phyloP scores from a whole-genome alignment of 2,329 filamentous ascomycete species.

The Ophiocordyceps camponoti-leonardi region DNA sequence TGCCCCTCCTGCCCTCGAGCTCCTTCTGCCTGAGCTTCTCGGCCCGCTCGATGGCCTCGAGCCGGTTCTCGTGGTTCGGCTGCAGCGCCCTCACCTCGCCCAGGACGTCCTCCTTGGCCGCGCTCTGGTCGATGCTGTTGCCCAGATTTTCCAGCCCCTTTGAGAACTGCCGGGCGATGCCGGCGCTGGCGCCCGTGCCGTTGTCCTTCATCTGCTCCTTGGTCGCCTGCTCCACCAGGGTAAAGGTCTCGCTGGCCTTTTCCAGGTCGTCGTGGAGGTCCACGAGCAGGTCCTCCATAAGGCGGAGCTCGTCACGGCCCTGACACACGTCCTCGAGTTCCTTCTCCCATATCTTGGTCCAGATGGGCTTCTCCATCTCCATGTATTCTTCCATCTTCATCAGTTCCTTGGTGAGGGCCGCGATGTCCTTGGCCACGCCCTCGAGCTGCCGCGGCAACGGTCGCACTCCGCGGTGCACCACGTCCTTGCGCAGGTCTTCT shows the following conservation, averaged over 20 bases:
- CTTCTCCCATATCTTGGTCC: conserved; percentile 99
- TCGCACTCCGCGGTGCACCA: conserved; percentile 80
- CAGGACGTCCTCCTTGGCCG: conserved; percentile 79
- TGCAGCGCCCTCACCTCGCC: conserved; percentile 86
- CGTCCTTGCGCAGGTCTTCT: conserved; percentile 93
- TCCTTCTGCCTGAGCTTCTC: conserved; percentile 85
- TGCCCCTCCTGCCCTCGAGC: conserved; percentile 57
- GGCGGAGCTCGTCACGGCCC: conserved; percentile 81
- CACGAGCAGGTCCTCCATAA: conserved; percentile 88
- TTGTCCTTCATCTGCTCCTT: conserved; percentile 84
- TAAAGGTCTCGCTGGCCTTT: conserved; percentile 85
- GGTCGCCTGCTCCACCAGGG: conserved; percentile 92
- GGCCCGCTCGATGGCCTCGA: conserved; percentile 94
- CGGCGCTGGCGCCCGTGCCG: conserved; percentile 31
- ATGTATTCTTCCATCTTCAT: conserved; percentile 91
- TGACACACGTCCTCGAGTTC: conserved; percentile 92
- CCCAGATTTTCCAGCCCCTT: conserved; percentile 35
- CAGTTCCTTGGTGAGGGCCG: conserved; percentile 63
- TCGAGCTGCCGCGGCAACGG: conserved; percentile 84
- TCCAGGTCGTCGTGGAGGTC: conserved; percentile 91
- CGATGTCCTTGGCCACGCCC: conserved; percentile 74
- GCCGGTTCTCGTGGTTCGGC: conserved; percentile 80
- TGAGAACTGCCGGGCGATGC: conserved; percentile 37
- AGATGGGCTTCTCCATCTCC: conserved; percentile 80
- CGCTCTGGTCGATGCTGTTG: conserved; percentile 47